Conservation (phyloP, 2,329 filamentous ascomycete genomes). For the Celoporthe dispersa region DNA sequence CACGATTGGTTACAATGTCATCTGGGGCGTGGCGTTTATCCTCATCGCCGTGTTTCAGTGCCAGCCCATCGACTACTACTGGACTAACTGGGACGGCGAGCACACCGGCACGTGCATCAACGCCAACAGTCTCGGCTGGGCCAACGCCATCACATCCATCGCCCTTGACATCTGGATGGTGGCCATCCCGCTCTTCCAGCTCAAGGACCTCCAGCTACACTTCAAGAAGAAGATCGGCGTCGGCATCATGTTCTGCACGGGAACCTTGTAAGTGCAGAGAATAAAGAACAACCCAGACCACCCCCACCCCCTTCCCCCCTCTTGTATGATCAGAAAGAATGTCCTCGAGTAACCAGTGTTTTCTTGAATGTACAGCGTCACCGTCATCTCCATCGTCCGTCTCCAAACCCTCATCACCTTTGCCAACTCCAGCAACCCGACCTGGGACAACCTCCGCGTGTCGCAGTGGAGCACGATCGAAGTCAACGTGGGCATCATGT, state of each 20-base stretch:
- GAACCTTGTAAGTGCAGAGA: constrained; percentile 43
- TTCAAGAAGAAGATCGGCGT: constrained; percentile 52
- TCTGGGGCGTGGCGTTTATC: constrained; percentile 45
- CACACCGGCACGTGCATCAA: constrained; percentile 53
- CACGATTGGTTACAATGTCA: constrained; percentile 22
- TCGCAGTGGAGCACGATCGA: constrained; percentile 42
- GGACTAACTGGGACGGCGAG: constrained; percentile 56
- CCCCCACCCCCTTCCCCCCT: no score
- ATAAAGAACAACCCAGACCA: no score
- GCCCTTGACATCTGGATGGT: constrained; percentile 48
- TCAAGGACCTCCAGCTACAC: constrained; percentile 46
- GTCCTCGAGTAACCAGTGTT: not conserved
- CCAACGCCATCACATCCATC: constrained; percentile 53
- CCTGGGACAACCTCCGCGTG: constrained; percentile 38
- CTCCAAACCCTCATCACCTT: constrained; percentile 39
- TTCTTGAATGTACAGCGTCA: constrained; percentile 35
- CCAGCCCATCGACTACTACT: constrained; percentile 54
- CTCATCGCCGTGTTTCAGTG: constrained; percentile 55
- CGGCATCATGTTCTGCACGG: constrained; percentile 52
- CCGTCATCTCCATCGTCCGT: constrained; percentile 40
- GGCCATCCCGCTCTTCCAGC: constrained; percentile 47
- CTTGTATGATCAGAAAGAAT: not conserved
- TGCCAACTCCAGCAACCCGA: constrained; percentile 38
- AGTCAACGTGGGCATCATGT: constrained; percentile 41
- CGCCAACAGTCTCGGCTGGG: constrained; percentile 54